Evolutionary conservation across 2,329 filamentous ascomycete species (phyloP).

Genomic region (Aspergillus quadricinctus): DNA sequence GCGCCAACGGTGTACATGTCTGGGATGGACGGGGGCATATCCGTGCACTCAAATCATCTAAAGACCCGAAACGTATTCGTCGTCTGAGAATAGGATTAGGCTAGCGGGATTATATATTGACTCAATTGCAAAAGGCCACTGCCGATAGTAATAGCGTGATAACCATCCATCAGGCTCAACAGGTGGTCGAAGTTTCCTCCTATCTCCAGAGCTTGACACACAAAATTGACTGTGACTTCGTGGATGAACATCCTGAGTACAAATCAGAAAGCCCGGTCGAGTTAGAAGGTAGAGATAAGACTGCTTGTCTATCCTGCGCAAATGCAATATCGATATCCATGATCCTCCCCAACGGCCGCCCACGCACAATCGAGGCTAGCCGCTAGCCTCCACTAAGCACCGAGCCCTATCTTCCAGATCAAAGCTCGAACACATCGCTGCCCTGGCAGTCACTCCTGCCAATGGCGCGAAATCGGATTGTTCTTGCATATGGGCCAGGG

Average conservation of each 20-base stretch:
- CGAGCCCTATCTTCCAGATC: too few species aligned
- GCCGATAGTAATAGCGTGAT: conserved; percentile 2
- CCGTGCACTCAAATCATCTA: conserved; percentile 50
- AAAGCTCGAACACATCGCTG: too few species aligned
- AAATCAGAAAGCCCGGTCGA: conserved; percentile 4
- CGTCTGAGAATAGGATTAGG: conserved; percentile 35
- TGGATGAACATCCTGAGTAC: not conserved
- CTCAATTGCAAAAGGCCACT: conserved; percentile 12
- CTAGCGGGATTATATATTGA: not conserved
- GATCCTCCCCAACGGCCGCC: too few species aligned
- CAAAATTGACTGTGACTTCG: not conserved
- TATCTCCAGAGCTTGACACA: not conserved
- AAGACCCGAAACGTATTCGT: conserved; percentile 54
- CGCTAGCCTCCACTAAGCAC: too few species aligned
- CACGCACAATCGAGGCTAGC: too few species aligned
- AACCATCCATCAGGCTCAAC: not conserved
- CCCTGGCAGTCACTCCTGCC: too few species aligned
- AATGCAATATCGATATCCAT: not conserved
- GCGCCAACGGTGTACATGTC: conserved; percentile 50
- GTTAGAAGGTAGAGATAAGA: conserved; percentile 7
- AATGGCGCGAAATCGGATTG: too few species aligned
- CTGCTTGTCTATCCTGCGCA: conserved; percentile 1
- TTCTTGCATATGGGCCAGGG: too few species aligned
- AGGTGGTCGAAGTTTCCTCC: not conserved
- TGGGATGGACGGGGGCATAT: conserved; percentile 55